A percentile compares a stretch with the other conserved stretches of the same genome.
Conservation (phyloP, 2,329 filamentous ascomycete genomes). For the Metarhizium guizhouense region DNA sequence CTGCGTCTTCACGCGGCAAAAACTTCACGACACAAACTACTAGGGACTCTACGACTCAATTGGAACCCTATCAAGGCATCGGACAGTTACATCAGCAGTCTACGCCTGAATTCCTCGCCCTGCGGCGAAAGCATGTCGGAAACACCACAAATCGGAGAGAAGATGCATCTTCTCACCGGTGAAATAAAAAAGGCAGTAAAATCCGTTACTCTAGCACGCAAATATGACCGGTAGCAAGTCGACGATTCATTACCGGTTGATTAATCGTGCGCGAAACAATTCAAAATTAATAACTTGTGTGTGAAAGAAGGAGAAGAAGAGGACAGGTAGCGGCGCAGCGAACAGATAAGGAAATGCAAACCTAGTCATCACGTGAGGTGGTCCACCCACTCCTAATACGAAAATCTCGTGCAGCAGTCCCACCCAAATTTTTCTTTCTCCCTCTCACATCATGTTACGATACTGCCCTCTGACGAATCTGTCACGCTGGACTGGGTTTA, state of each 20-base stretch:
- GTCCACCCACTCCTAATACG: neutral
- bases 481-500: neutral
- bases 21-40: neutral
- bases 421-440: conserved; percentile 3
- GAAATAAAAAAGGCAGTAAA: conserved; percentile 15
- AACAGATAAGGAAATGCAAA: too few species aligned
- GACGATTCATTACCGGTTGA: conserved; percentile 46
- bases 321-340: neutral
- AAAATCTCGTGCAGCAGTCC: conserved; percentile 3
- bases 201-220: conserved; percentile 45
- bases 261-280: conserved; percentile 44
- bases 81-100: neutral
- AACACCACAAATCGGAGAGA: conserved; percentile 19
- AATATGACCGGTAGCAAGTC: conserved; percentile 52
- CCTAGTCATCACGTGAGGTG: conserved; percentile 16
- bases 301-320: conserved; percentile 27
- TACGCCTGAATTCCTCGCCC: neutral
- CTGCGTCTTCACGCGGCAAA: too few species aligned
- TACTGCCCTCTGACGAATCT: neutral
- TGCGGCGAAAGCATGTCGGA: conserved; percentile 18
- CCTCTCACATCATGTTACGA: neutral
- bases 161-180: conserved; percentile 10
- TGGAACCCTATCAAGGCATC: neutral
- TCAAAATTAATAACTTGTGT: conserved; percentile 27
- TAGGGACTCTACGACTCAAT: neutral